Base-by-base conservation (phyloP, 768 basidiomycete species). In the Podaxis sp. region DNA sequence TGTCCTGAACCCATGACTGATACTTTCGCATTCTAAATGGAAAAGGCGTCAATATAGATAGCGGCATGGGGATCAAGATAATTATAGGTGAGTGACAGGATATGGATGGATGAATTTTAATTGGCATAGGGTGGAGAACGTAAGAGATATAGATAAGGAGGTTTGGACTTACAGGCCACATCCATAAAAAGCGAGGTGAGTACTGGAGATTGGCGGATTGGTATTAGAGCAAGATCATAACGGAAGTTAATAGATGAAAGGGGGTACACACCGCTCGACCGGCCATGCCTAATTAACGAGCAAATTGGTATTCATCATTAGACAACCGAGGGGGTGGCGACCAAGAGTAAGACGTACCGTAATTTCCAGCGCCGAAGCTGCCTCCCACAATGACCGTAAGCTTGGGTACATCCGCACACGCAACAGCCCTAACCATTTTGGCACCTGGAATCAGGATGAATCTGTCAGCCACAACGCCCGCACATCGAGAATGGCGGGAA, bases 1-100 rank as follows among this genome's bases (percentile, higher is more conserved):
- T 97, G 96, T 8, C 87, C 91, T 1, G 92, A 93, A 38, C 96
- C 95, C 95, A 98, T 98, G 40, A 98, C 96, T 15, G 90, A 91
- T 1, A 96, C 89, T 74, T 91, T 95, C 38, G 95, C 93, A 66
- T 95, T 95, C 88, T 93, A 65, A 24, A 43, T 63, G 33, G 29
- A 55, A 61, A 17, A 54, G 19, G 24, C 25, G 33, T 25, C 25
- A 33, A 50, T 51, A 59, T 51, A 38, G 51, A 37, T 52, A 40
- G 24, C n/a, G 29, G 24, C 13, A 40, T 25, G 61, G 41, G 12
- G 24, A 63, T 33, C 27, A 59, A 41, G 50, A 63, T 61, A 55
- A 22, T 43, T 37, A 63, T 55, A 55, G 61, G n/a, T 47, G 47
- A 50, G 29, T 33, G 47, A 50, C 55, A n/a, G 27, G 22, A 43